Evolutionary conservation across 2,329 filamentous ascomycete genomes (phyloP).

Genomic region (Fusarium vanettenii): DNA sequence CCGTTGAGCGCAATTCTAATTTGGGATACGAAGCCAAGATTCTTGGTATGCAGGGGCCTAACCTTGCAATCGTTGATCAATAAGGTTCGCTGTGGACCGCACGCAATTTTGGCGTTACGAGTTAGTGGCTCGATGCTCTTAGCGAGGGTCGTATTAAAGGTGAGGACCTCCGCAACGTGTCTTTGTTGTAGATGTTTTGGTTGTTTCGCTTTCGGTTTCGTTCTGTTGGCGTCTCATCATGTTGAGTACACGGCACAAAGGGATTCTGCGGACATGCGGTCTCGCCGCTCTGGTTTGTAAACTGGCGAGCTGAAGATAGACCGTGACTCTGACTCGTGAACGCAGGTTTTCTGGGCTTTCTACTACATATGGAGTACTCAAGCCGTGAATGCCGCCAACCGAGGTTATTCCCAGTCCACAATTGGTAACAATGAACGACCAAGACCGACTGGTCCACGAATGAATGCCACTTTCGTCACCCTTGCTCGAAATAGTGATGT

Average conservation of each 20-base stretch:
- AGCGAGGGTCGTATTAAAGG: background rate
- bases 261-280: background rate
- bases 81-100: background rate
- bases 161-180: background rate
- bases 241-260: background rate
- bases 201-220: background rate
- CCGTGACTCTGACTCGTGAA: background rate
- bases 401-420: background rate
- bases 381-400: background rate
- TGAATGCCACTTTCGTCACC: conserved; percentile 98
- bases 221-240: background rate
- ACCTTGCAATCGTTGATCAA: background rate
- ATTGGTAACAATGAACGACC: background rate
- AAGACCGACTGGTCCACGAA: conserved; percentile 69
- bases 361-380: background rate
- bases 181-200: background rate
- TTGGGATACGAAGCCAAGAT: background rate
- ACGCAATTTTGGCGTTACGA: background rate
- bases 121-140: background rate
- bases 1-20: background rate
- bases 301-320: background rate
- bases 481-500: conserved; percentile 92
- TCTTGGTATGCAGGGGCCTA: background rate
- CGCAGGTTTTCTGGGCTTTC: background rate
- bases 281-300: background rate